Evolutionary conservation across 805 yeast species (phyloP).

Genomic region (Candida sanyiensis): DNA sequence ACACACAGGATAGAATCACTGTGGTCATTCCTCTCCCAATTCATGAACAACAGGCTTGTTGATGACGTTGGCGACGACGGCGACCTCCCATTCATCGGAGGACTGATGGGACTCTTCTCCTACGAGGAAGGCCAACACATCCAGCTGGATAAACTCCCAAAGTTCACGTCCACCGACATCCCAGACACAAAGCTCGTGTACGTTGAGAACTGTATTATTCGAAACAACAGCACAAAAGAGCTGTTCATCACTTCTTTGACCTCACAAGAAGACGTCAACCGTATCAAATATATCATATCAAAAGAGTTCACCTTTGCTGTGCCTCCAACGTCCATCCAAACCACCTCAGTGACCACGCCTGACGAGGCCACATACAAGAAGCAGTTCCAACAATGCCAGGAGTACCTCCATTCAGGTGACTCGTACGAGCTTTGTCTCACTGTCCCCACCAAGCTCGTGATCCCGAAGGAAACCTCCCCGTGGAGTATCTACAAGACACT

Average conservation of each 20-base stretch:
- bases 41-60: slow-evolving; percentile 35
- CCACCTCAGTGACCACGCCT: slow-evolving; percentile 42
- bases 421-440: slow-evolving; percentile 93
- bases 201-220: slow-evolving; percentile 57
- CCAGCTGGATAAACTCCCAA: slow-evolving; percentile 25
- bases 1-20: slow-evolving; percentile 26
- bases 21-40: slow-evolving; percentile 49
- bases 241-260: slow-evolving; percentile 49
- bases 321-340: slow-evolving; percentile 5
- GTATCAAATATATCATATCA: slow-evolving; percentile 21
- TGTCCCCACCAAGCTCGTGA: slow-evolving; percentile 54
- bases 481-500: slow-evolving; percentile 81
- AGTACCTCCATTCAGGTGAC: slow-evolving; percentile 68
- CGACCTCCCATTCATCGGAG: slow-evolving; percentile 81
- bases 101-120: slow-evolving; percentile 77
- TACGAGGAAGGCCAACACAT: slow-evolving; percentile 77
- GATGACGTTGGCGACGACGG: slow-evolving; percentile 12
- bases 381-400: slow-evolving; percentile 60
- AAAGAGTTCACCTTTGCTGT: background rate
- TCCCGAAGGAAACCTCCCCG: slow-evolving; percentile 45
- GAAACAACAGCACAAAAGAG: slow-evolving; percentile 41
- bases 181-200: slow-evolving; percentile 77
- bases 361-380: slow-evolving; percentile 44
- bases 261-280: slow-evolving; percentile 5
- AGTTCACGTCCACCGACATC: slow-evolving; percentile 34